These are phyloP conservation scores for Xylaria multiplex DNA, from an alignment of 2,329 filamentous ascomycete species.

Conservation along the genomic window DNA sequence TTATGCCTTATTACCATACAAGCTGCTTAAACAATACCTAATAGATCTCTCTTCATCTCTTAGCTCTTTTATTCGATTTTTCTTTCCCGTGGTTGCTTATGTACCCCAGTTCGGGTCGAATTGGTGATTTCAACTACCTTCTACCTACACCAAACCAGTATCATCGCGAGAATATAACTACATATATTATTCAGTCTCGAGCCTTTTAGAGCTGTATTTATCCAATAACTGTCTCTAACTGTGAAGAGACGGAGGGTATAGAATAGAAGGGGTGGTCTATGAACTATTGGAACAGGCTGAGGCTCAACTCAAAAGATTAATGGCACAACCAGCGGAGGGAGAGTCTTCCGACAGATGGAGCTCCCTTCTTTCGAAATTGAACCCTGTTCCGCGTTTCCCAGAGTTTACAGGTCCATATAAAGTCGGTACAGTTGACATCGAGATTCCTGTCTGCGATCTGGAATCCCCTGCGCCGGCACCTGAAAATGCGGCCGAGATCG, in stretches of 20 bases:
- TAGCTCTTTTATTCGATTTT: neutral
- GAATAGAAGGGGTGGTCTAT: neutral
- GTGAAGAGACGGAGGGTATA: neutral
- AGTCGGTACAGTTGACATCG: constrained; percentile 82
- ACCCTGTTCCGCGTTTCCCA: constrained; percentile 77
- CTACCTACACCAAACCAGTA: neutral
- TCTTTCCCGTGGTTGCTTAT: neutral
- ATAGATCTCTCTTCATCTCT: constrained; percentile 9
- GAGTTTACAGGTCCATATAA: constrained; percentile 80
- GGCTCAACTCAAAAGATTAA: constrained; percentile 10
- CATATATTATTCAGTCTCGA: neutral
- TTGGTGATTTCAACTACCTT: neutral
- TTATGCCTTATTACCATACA: neutral
- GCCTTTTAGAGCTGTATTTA: neutral
- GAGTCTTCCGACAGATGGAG: constrained; percentile 53
- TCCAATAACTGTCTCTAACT: neutral
- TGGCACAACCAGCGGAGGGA: constrained; percentile 39
- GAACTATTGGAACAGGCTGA: neutral
- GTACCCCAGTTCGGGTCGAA: neutral
- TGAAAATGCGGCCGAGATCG: constrained; percentile 65
- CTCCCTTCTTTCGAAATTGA: constrained; percentile 65
- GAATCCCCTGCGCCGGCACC: constrained; percentile 64
- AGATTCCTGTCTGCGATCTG: constrained; percentile 74
- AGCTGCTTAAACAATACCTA: constrained; percentile 23
- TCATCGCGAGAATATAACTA: neutral